These are phyloP conservation scores for Phytophthora palmivora DNA, from an alignment of 352 stramenopile species.

Conservation along the genomic window DNA sequence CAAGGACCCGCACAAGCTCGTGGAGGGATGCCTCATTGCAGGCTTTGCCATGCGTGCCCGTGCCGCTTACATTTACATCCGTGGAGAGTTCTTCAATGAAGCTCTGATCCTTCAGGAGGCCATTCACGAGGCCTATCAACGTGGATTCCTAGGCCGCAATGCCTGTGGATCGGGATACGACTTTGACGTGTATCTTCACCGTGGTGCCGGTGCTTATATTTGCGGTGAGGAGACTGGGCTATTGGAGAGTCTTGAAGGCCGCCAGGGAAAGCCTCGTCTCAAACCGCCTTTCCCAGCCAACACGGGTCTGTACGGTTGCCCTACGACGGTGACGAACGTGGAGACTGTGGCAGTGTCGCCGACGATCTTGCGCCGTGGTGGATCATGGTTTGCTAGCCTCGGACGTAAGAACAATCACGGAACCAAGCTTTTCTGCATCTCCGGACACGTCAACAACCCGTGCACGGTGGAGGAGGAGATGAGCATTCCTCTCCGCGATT, in stretches of 20 bases:
- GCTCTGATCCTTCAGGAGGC: constrained; percentile 97
- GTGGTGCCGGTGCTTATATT: constrained; percentile 99
- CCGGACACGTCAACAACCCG: constrained; percentile 99
- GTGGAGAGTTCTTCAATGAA: constrained; percentile 99
- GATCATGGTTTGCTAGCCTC: constrained; percentile 96
- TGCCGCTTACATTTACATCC: constrained; percentile 99
- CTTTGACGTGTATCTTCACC: constrained; percentile 99
- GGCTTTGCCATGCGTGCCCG: constrained; percentile 99
- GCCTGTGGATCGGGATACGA: constrained; percentile 98
- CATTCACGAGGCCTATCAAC: constrained; percentile 99
- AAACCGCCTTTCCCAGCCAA: constrained; percentile 99
- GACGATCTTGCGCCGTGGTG: constrained; percentile 97
- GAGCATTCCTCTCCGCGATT: constrained; percentile 97
- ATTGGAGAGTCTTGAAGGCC: constrained; percentile 98
- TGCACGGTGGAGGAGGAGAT: constrained; percentile 99
- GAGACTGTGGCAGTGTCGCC: constrained; percentile 98
- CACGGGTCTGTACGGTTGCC: constrained; percentile 99
- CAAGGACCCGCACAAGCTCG: constrained; percentile 99
- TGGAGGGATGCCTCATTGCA: constrained; percentile 98
- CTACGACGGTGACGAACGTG: constrained; percentile 99
- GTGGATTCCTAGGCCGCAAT: constrained; percentile 97
- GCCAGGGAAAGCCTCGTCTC: constrained; percentile 97
- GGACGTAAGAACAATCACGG: constrained; percentile 98
- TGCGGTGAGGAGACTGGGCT: constrained; percentile 99
- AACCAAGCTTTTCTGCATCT: constrained; percentile 99